These are phyloP conservation scores for Lachancea waltii DNA, from an alignment of 805 yeast species.

Conservation along the genomic window DNA sequence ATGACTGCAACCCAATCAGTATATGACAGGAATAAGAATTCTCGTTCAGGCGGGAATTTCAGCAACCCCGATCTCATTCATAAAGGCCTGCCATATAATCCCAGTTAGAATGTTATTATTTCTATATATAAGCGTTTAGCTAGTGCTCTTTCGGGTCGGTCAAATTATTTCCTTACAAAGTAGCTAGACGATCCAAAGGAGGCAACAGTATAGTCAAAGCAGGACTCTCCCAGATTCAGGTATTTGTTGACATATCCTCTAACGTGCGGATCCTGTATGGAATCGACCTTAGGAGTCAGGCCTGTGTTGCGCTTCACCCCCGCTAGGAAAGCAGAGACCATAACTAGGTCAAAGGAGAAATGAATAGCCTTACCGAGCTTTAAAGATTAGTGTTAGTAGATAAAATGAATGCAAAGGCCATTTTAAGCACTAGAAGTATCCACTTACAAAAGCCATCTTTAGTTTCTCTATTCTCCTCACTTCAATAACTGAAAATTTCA, in stretches of 20 bases:
- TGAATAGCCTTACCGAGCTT: constrained; percentile 54
- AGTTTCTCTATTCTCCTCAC: too few species aligned
- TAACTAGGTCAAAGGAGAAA: constrained; percentile 49
- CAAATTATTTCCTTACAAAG: constrained; percentile 50
- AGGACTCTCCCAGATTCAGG: constrained; percentile 77
- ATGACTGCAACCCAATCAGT: too few species aligned
- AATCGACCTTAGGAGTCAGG: constrained; percentile 48
- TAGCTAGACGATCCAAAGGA: constrained; percentile 65
- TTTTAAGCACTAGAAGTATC: too few species aligned
- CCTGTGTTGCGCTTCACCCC: constrained; percentile 73
- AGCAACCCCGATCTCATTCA: constrained; percentile 1
- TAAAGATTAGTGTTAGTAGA: constrained; percentile 5
- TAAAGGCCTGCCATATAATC: constrained; percentile 10
- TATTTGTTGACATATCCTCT: constrained; percentile 55
- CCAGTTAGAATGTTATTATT: constrained; percentile 7
- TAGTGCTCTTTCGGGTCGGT: not conserved
- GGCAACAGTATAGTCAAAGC: constrained; percentile 66
- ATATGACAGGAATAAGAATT: not conserved
- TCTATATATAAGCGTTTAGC: not conserved
- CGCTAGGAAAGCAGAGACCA: constrained; percentile 62
- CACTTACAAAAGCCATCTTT: constrained; percentile 9
- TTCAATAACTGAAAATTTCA: not conserved
- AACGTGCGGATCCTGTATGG: constrained; percentile 40
- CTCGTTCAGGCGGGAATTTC: not conserved
- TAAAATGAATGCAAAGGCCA: too few species aligned